Evolutionary conservation across 768 basidiomycete species (phyloP).

Genomic region (Leucocoprinus birnbaumii): DNA sequence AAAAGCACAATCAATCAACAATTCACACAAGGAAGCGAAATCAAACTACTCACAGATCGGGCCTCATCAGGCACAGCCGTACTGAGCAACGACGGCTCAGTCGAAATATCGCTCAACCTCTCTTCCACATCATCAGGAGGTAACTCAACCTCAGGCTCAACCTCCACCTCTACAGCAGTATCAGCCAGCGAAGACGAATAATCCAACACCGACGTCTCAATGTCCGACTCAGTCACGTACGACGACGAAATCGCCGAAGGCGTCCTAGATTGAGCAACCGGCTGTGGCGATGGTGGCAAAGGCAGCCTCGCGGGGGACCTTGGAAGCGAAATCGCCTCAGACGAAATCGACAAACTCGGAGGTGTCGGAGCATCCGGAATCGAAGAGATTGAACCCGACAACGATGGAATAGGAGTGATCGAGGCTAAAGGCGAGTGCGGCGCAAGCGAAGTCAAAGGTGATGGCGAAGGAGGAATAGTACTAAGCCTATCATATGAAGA

Average conservation of each 20-base stretch:
- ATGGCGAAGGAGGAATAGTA: slow-evolving; percentile 39
- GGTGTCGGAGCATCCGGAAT: slow-evolving; percentile 29
- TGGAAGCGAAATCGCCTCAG: slow-evolving; percentile 11
- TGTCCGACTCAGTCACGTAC: slow-evolving; percentile 40
- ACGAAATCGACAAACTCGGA: slow-evolving; percentile 27
- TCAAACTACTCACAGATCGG: slow-evolving; percentile 31
- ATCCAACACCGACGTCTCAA: slow-evolving; percentile 17
- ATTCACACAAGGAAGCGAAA: background rate
- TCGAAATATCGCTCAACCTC: slow-evolving; percentile 36
- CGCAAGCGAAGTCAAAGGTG: slow-evolving; percentile 13
- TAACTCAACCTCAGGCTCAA: slow-evolving; percentile 11
- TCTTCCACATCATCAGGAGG: slow-evolving; percentile 13
- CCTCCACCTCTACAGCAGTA: slow-evolving; percentile 15
- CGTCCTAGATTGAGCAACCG: slow-evolving; percentile 25
- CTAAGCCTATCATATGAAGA: slow-evolving; percentile 42
- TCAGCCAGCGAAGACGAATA: slow-evolving; percentile 32
- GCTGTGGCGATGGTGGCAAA: background rate
- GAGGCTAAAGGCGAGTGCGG: slow-evolving; percentile 30
- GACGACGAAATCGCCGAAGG: slow-evolving; percentile 33
- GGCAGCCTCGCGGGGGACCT: slow-evolving; percentile 1
- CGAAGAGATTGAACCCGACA: slow-evolving; percentile 29
- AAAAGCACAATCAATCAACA: slow-evolving; percentile 5
- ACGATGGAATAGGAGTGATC: slow-evolving; percentile 35
- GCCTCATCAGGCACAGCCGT: slow-evolving; percentile 25
- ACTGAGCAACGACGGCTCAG: slow-evolving; percentile 57